These are phyloP conservation scores for Penicillium alfredii DNA, from an alignment of 495 filamentous ascomycete species.

Conservation along the genomic window DNA sequence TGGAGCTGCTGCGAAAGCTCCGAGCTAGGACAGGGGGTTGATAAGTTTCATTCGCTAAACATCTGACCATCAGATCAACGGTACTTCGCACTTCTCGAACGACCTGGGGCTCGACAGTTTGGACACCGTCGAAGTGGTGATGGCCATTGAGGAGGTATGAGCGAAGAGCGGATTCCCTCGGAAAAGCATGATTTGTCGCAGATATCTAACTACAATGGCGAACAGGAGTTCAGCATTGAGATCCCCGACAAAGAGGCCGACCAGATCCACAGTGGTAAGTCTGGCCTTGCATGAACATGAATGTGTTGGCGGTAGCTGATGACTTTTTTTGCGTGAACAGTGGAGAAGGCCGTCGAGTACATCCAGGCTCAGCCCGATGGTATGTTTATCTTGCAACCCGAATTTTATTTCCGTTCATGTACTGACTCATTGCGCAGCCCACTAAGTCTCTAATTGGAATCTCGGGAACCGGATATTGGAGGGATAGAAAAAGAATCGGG, in stretches of 20 bases:
- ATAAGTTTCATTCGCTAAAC: conserved; percentile 13
- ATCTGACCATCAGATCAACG: conserved; percentile 57
- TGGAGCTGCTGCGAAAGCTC: conserved; percentile 5
- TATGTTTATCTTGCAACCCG: conserved; percentile 21
- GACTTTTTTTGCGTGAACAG: conserved; percentile 41
- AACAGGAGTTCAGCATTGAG: conserved; percentile 99
- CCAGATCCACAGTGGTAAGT: conserved; percentile 90
- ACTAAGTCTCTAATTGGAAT: conserved; percentile 39
- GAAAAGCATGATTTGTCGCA: conserved; percentile 5
- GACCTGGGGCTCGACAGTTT: conserved; percentile 94
- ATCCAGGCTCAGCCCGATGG: conserved; percentile 91
- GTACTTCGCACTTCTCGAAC: conserved; percentile 82
- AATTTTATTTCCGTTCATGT: too few relatives aligned
- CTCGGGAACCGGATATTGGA: conserved; percentile 19
- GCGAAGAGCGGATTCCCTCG: conserved; percentile 15
- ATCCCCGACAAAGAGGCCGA: conserved; percentile 99
- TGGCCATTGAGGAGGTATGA: conserved; percentile 98
- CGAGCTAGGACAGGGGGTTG: conserved; percentile 1
- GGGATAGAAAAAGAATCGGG: conserved; percentile 38
- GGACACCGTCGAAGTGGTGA: conserved; percentile 98
- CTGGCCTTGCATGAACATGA: background rate
- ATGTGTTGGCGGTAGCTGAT: background rate
- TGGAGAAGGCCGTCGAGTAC: conserved; percentile 93
- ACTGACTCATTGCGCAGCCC: conserved; percentile 27
- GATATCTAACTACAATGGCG: conserved; percentile 24